Percentiles rank a stretch among this genome's conserved stretches.
These are phyloP conservation scores for Gracilariopsis chorda DNA, from an alignment of 23 red algal species.

Conservation along the genomic window DNA sequence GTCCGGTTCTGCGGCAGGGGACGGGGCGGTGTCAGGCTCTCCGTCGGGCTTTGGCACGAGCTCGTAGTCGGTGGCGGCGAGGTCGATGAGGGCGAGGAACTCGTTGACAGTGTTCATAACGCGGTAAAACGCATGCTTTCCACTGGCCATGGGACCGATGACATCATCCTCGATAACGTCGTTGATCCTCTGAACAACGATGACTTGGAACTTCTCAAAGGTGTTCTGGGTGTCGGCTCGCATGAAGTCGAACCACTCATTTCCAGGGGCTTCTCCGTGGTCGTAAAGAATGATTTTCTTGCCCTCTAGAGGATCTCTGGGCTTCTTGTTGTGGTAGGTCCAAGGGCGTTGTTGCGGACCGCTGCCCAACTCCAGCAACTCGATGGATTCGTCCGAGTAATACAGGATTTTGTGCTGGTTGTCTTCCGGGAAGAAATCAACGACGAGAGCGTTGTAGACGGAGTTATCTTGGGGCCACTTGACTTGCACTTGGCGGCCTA, in stretches of 20 bases:
- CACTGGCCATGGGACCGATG: background rate
- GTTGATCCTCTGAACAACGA: slow-evolving; percentile 1
- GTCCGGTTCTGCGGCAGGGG: background rate
- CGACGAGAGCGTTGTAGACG: slow-evolving; percentile 21
- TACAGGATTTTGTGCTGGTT: slow-evolving; percentile 33
- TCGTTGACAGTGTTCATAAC: slow-evolving; percentile 20
- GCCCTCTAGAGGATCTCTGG: background rate
- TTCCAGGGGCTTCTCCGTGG: background rate
- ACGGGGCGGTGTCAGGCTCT: background rate
- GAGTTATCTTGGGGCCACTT: background rate
- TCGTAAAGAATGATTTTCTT: background rate
- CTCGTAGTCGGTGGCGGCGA: background rate
- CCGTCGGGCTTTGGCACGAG: background rate
- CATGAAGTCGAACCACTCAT: slow-evolving; percentile 46
- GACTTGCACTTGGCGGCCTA: slow-evolving; percentile 4
- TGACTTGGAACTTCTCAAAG: background rate
- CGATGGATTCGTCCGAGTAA: slow-evolving; percentile 19
- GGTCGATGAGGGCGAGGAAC: slow-evolving; percentile 32
- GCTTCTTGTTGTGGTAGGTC: background rate
- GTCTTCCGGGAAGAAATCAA: background rate
- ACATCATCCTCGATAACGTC: slow-evolving; percentile 1
- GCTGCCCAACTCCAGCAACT: slow-evolving; percentile 13
- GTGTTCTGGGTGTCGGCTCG: background rate
- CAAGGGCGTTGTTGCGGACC: slow-evolving; percentile 23
- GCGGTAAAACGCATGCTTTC: slow-evolving; percentile 11